Evolutionary conservation across 2,329 filamentous ascomycete genomes (phyloP), one percentile per base, ranked within the genome.

Genomic region (Phyllosticta citrichinensis): DNA sequence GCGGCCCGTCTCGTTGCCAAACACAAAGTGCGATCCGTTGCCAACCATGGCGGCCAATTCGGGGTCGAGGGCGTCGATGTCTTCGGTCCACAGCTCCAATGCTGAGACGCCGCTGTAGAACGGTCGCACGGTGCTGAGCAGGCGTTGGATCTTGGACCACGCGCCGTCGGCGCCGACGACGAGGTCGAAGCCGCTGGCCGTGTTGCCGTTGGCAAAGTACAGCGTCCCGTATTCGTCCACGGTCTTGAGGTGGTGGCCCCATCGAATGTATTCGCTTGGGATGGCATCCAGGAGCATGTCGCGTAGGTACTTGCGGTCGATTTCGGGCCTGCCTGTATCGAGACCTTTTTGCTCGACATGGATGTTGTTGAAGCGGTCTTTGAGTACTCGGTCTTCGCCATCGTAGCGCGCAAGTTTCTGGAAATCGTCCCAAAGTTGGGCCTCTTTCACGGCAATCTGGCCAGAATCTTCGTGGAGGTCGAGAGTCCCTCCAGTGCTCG

Each of bases 401-500:
- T 83, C 81, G 52, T 79, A 80, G 50, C 81, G 77, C 1, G 79
- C 79, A 58, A 78, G 63, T 63, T 77, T 73, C n/a, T 73, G 65
- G 68, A 84, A 85, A 33, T 78, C 72, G 0, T 79, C 75, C 68
- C 74, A 80, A 5, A 84, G 69, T 0, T 75, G 76, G 3, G 80
- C 80, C 61, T 80, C 77, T 58, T 76, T 76, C 55, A 85, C 67
- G 0, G 81, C 81, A 3, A 73, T 70, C 33, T 83, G 76, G 0
- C 82, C 82, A 1, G 78, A 79, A 2, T 71, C 64, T 0, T 76
- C 76, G 64, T 85, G 81, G 9, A 85, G 69, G 65, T 84, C 82
- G 2, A 85, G 75, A 3, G 73, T 79, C 9, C 82, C 81, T 33
- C 81, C 81, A 66, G 83, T 79, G 5, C 70, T 74, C 52, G 79